Base-by-base conservation (phyloP, 352 stramenopile genomes). In the Pythium brachiatum region DNA sequence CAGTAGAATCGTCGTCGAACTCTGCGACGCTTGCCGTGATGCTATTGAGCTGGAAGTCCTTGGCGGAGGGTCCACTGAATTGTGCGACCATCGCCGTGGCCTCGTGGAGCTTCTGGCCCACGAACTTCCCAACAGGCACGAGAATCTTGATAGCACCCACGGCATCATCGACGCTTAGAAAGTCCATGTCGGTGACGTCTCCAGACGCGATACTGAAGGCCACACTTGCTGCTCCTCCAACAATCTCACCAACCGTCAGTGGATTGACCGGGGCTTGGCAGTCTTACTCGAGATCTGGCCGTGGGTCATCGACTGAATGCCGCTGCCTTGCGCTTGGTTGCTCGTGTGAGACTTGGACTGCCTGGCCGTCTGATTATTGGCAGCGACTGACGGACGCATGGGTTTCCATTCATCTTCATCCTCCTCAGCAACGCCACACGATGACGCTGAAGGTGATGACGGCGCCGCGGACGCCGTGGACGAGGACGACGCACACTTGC, bases 21-120 rank as follows among this genome's bases (percentile, higher is more conserved):
- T n/a, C n/a, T n/a, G n/a, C n/a, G n/a, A n/a, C n/a, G n/a, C n/a
- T n/a, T n/a, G n/a, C n/a, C n/a, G n/a, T 67, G 21, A 16, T 67
- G 60, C 32, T 67, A 39, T 11, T 59, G n/a, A n/a, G 29, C 29
- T 34, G 29, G 5, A 9, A 5, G 9, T 34, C 29, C 38, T 69
- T 34, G 9, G 29, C 29, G 9, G 5, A 5, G 16, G 62, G 62
- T 31, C 64, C 47, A 7, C 58, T 63, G 26, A 60, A 26, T 23
- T 63, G 62, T 12, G 41, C 38, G 11, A 61, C 56, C 12, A 48
- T 60, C n/a, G 56, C 56, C 0, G 56, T 53, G 38, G 56, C 56
- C 31, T 70, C 57, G 29, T 65, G 63, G 25, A 70, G 50, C 39
- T 72, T 72, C 34, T 41, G 57, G 2, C 58, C 59, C 2, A 72